Evolutionary conservation across 2,329 filamentous ascomycete species (phyloP).

Genomic region (Pseudopithomyces chartarum): DNA sequence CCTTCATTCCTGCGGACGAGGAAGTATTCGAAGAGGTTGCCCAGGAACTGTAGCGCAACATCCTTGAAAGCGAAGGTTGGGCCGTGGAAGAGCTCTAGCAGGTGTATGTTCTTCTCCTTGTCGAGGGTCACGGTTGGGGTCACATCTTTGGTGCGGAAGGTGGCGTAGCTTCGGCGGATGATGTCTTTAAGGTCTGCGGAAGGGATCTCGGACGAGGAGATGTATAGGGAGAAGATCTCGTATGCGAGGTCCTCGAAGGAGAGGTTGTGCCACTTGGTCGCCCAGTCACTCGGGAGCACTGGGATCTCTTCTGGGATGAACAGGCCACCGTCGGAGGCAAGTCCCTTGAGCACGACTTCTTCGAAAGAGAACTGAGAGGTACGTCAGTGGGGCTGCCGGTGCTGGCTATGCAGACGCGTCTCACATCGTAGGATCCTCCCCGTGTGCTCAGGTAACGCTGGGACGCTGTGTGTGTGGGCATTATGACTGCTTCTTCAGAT

Average conservation of each 20-base stretch:
- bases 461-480: constrained; percentile 57
- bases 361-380: constrained; percentile 79
- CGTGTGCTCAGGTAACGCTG: constrained; percentile 67
- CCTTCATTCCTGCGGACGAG: constrained; percentile 73
- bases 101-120: constrained; percentile 71
- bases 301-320: constrained; percentile 88
- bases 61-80: constrained; percentile 95
- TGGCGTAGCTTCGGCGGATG: constrained; percentile 83
- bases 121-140: constrained; percentile 82
- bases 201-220: constrained; percentile 83
- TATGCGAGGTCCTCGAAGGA: constrained; percentile 82
- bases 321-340: constrained; percentile 83
- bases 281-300: constrained; percentile 64
- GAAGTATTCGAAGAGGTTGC: constrained; percentile 95
- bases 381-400: constrained; percentile 11
- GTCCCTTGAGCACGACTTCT: constrained; percentile 85
- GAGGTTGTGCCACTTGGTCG: constrained; percentile 74
- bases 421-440: constrained; percentile 66
- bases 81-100: constrained; percentile 95
- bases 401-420: constrained; percentile 17
- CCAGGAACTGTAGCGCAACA: constrained; percentile 88
- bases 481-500: constrained; percentile 21
- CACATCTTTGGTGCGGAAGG: constrained; percentile 79
- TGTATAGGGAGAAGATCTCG: constrained; percentile 85
- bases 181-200: constrained; percentile 78